phyloP scores from a whole-genome alignment of 2,329 filamentous ascomycete genomes.

The Xylariaceae sp. region DNA sequence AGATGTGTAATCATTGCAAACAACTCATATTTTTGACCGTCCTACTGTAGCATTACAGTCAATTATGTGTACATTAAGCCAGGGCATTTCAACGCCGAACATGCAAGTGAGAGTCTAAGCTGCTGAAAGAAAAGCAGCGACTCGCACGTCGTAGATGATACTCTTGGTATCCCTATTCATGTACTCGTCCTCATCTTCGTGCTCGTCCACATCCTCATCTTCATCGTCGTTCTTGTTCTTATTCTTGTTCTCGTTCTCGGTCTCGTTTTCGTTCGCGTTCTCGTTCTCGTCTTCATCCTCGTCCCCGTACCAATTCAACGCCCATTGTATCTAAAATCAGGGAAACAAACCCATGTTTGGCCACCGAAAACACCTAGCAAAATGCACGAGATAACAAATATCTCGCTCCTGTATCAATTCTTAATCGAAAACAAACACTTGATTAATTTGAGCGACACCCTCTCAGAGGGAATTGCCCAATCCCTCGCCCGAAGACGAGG shows the following conservation, averaged over 20 bases:
- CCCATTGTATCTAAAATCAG: slow-evolving; percentile 11
- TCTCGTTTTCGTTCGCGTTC: background rate
- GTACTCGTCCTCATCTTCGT: background rate
- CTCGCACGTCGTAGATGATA: background rate
- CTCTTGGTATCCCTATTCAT: slow-evolving; percentile 2
- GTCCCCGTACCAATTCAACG: slow-evolving; percentile 6
- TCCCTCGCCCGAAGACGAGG: background rate
- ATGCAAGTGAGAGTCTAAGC: slow-evolving; percentile 8
- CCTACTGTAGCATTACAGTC: slow-evolving; percentile 4
- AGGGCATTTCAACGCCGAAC: slow-evolving; percentile 7
- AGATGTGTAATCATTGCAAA: background rate
- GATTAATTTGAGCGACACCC: background rate
- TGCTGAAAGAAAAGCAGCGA: background rate
- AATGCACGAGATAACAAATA: slow-evolving; percentile 13
- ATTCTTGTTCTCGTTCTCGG: background rate
- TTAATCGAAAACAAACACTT: background rate
- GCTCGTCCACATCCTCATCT: background rate
- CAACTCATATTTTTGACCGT: slow-evolving; percentile 4
- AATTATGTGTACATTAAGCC: slow-evolving; percentile 15
- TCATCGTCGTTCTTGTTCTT: background rate
- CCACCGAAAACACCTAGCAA: slow-evolving; percentile 16
- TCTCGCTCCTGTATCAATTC: slow-evolving; percentile 6
- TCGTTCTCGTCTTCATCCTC: background rate
- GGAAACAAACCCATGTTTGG: slow-evolving; percentile 7
- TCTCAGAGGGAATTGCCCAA: background rate